Evolutionary conservation across 495 filamentous ascomycete species (phyloP).

Genomic region (Daldinia bambusicola): DNA sequence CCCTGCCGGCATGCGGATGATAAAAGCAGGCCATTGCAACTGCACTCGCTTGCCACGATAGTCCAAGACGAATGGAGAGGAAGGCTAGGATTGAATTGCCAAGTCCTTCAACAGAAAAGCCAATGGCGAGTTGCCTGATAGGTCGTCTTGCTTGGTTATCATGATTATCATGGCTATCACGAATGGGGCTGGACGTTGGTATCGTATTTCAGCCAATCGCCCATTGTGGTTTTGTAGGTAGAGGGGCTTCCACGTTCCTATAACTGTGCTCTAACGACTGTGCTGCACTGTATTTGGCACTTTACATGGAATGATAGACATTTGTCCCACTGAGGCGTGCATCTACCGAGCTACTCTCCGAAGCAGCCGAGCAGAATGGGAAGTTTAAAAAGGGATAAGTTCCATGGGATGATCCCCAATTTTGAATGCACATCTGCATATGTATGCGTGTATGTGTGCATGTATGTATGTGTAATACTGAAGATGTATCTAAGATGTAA

Average conservation of each 20-base stretch:
- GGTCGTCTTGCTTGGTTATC: constrained; percentile 39
- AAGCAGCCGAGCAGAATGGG: constrained; percentile 23
- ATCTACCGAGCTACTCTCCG: constrained; percentile 10
- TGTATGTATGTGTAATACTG: not conserved
- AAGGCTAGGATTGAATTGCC: constrained; percentile 26
- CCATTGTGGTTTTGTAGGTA: not conserved
- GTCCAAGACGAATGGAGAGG: constrained; percentile 1
- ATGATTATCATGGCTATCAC: constrained; percentile 42
- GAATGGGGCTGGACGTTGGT: constrained; percentile 36
- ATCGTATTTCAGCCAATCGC: constrained; percentile 60
- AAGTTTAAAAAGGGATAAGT: constrained; percentile 6
- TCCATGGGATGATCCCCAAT: constrained; percentile 11
- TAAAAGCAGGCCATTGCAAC: constrained; percentile 31
- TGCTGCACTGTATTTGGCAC: constrained; percentile 26
- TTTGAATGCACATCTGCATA: not conserved
- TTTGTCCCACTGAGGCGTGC: constrained; percentile 36
- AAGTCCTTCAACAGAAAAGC: constrained; percentile 27
- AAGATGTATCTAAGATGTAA: constrained; percentile 3
- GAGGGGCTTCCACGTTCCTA: constrained; percentile 6
- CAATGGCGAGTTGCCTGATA: constrained; percentile 24
- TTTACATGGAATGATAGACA: constrained; percentile 19
- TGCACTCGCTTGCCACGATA: constrained; percentile 14
- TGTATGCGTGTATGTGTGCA: not conserved
- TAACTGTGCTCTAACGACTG: constrained; percentile 3
- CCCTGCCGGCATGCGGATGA: constrained; percentile 19